phyloP scores from a whole-genome alignment of 352 stramenopile genomes.

The Pythium coloratum region DNA sequence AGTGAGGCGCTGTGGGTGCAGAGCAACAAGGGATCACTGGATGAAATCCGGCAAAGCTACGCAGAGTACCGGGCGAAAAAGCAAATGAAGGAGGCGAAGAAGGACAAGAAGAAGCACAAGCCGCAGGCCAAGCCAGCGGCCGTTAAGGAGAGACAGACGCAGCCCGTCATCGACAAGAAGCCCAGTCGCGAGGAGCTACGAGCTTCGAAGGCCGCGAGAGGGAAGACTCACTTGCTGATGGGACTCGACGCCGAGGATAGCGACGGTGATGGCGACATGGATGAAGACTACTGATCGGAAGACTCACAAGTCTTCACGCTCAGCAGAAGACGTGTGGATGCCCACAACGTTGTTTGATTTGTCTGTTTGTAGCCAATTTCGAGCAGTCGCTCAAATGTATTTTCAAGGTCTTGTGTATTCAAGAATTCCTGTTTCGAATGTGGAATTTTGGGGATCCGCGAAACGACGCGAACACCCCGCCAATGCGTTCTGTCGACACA shows the following conservation, averaged over 20 bases:
- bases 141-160: neutral
- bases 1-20: constrained; percentile 20
- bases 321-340: no score
- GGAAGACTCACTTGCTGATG: neutral
- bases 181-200: neutral
- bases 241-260: neutral
- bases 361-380: no score
- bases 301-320: neutral
- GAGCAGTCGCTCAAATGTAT: no score
- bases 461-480: neutral
- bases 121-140: neutral
- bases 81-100: constrained; percentile 1
- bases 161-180: neutral
- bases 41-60: constrained; percentile 1
- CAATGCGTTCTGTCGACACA: no score
- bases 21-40: neutral
- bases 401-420: no score
- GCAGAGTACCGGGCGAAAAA: constrained; percentile 6
- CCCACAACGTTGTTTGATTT: no score
- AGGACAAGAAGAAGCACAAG: constrained; percentile 5
- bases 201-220: neutral
- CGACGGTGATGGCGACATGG: neutral
- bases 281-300: neutral
- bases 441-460: neutral
- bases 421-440: no score